These are phyloP conservation scores for Kluyveromyces sp. DNA, from an alignment of 1,139 yeast genomes.

Conservation along the genomic window DNA sequence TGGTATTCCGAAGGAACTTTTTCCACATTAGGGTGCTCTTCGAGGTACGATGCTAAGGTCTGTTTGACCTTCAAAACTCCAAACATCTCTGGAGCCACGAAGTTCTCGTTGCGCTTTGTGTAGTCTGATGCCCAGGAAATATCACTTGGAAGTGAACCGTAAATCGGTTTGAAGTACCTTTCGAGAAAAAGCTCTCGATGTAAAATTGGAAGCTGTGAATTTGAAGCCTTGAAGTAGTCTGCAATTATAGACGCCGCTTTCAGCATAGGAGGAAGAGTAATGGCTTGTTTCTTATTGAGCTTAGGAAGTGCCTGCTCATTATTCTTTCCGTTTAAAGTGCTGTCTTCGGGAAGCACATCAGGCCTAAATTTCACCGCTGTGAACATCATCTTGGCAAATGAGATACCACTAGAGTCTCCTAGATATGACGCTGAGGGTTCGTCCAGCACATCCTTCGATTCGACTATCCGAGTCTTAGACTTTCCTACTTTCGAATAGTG, in stretches of 20 bases:
- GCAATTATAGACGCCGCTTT: conserved; percentile 64
- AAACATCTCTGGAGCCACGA: conserved; percentile 14
- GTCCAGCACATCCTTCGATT: conserved; percentile 10
- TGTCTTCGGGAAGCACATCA: conserved; percentile 20
- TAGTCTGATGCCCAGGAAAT: conserved; percentile 57
- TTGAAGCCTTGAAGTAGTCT: conserved; percentile 69
- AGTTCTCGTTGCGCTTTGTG: conserved; percentile 42
- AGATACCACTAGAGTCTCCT: conserved; percentile 54
- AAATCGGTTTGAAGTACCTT: conserved; percentile 65
- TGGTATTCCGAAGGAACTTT: conserved; percentile 42
- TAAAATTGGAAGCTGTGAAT: conserved; percentile 72
- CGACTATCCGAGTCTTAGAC: conserved; percentile 14
- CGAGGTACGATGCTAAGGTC: background rate
- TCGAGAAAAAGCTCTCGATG: conserved; percentile 72
- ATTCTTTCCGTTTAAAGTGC: conserved; percentile 17
- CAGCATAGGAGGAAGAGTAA: conserved; percentile 55
- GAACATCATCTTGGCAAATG: conserved; percentile 68
- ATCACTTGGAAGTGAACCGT: conserved; percentile 53
- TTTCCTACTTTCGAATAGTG: conserved; percentile 20
- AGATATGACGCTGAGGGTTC: conserved; percentile 38
- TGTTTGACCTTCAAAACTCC: conserved; percentile 6
- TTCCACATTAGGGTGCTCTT: conserved; percentile 13
- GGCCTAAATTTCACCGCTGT: conserved; percentile 65
- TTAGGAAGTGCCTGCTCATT: background rate
- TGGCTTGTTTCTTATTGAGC: conserved; percentile 13